Conservation (phyloP, 176 grass and related monocot genomes). For the Miscanthus lutarioriparius region DNA sequence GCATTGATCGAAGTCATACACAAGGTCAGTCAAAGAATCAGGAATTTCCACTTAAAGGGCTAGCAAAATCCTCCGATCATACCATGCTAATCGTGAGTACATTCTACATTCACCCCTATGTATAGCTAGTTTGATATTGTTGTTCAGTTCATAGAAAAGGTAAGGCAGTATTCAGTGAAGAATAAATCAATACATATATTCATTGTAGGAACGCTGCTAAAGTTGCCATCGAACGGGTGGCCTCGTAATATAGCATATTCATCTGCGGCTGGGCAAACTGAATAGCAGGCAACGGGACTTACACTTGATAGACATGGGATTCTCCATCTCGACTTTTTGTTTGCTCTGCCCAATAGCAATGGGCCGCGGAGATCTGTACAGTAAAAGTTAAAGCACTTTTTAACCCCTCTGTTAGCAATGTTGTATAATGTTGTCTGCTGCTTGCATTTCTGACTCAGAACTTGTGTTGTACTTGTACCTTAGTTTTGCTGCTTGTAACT, state of each 20-base stretch:
- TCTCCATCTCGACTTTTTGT: background rate
- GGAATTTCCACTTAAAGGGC: constrained; percentile 29
- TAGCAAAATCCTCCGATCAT: constrained; percentile 14
- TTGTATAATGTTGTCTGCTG: background rate
- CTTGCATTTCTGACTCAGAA: constrained; percentile 9
- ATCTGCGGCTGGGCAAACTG: background rate
- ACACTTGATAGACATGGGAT: background rate
- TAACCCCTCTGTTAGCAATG: background rate
- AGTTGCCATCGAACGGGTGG: background rate
- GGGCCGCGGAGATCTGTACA: background rate
- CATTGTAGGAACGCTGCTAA: constrained; percentile 18
- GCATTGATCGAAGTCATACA: background rate
- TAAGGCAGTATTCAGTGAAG: background rate
- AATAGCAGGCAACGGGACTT: background rate
- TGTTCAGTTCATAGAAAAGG: background rate
- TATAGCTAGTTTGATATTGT: background rate
- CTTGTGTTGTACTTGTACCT: background rate
- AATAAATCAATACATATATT: background rate
- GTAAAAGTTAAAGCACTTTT: background rate
- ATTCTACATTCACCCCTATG: background rate
- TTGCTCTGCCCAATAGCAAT: background rate
- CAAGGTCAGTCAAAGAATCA: constrained; percentile 26
- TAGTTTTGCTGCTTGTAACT: background rate
- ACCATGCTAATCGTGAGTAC: constrained; percentile 38
- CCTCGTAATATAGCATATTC: background rate